Conservation (phyloP, 768 basidiomycete species). For the Termitomyces sp. region DNA sequence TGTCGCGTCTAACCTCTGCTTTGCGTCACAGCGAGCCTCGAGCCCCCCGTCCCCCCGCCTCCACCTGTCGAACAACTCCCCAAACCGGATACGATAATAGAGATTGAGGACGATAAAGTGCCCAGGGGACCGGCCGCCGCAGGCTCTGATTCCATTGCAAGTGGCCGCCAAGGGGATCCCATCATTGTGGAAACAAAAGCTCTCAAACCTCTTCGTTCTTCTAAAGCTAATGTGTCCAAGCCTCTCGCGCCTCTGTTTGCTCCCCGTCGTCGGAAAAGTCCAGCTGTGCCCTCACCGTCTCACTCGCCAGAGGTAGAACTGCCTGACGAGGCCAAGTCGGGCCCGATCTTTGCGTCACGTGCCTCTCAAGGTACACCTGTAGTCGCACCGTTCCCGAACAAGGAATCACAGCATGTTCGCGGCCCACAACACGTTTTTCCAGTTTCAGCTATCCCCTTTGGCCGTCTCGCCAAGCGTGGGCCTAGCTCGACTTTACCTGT, state of each 20-base stretch:
- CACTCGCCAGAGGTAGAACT: slow-evolving; percentile 3
- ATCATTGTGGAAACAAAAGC: slow-evolving; percentile 42
- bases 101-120: slow-evolving; percentile 8
- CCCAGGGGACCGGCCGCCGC: background rate
- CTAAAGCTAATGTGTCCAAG: slow-evolving; percentile 17
- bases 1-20: background rate
- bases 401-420: slow-evolving; percentile 52
- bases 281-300: background rate
- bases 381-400: slow-evolving; percentile 42
- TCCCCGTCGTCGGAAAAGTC: slow-evolving; percentile 19
- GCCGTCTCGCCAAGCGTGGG: background rate
- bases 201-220: slow-evolving; percentile 16
- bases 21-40: slow-evolving; percentile 8
- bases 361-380: background rate
- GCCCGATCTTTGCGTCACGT: background rate
- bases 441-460: slow-evolving; percentile 7
- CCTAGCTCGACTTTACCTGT: background rate
- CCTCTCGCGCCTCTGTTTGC: slow-evolving; percentile 43
- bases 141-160: slow-evolving; percentile 1
- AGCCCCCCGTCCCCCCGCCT: background rate
- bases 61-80: background rate
- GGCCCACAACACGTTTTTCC: slow-evolving; percentile 44
- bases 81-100: slow-evolving; percentile 1
- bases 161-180: slow-evolving; percentile 32
- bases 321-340: slow-evolving; percentile 3